Evolutionary conservation across 176 grass and related monocot species (phyloP), one percentile per base, ranked within the genome.

Genomic region (Thalia dealbata): DNA sequence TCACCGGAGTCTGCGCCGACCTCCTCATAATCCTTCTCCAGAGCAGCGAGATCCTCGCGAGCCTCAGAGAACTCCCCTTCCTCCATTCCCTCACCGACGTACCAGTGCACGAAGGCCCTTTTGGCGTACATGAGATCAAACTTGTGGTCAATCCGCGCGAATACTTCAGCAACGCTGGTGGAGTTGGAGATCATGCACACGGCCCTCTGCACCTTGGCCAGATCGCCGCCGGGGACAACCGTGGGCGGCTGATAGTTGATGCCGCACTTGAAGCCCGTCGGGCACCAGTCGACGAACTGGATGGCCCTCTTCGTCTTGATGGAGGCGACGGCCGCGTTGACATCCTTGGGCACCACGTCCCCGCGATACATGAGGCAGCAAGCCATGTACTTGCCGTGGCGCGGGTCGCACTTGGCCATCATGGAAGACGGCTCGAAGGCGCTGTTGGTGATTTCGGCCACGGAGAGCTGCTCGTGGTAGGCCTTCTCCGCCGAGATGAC

Each of bases 401-500:
- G 75, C 2, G 75, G 63, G 25, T 77, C 75, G 21, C 75, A 77
- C 12, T 77, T 77, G 1, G 75, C 75, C 75, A 77, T 77, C 75
- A 77, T 77, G 63, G 75, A 77, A 6, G 75, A 77, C 21, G 75
- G 75, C 27, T 77, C 75, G 21, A 77, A 77, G 18, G 75, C 75
- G 19, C 62, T 77, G 62, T 77, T 77, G 8, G 75, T 77, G 25
- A 77, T 77, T 10, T 77, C 75, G 14, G 62, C 62, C 3, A 77
- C 75, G 8, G 75, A 77, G 63, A 68, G 75, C 7, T 77, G 75
- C 63, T 77, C 75, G 29, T 77, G 75, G 63, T 77, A 77, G 28
- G 75, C 75, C 75, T 77, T 77, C 75, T 77, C 75, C 0, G 75
- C 75, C 15, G 75, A 68, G 63, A 77, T 77, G 61, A 77, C 75